Evolutionary conservation across 768 basidiomycete species (phyloP).

Genomic region (Mycena galopus): DNA sequence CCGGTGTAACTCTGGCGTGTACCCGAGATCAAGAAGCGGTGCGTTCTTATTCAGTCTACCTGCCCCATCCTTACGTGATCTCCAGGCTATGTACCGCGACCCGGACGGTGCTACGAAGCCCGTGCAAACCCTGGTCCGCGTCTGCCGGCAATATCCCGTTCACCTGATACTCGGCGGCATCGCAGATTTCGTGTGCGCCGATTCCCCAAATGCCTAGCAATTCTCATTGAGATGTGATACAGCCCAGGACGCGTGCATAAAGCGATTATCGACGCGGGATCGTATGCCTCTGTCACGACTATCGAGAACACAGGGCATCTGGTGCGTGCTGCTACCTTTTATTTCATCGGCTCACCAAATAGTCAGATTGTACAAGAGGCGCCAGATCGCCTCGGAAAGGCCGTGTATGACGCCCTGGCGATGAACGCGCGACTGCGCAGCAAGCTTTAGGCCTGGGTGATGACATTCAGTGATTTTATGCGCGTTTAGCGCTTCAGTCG

Average conservation of each 20-base stretch:
- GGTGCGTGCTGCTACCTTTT: slow-evolving; percentile 42
- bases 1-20: slow-evolving; percentile 66
- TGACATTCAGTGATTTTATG: too few relatives aligned
- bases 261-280: slow-evolving; percentile 50
- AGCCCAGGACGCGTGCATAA: slow-evolving; percentile 54
- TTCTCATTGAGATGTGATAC: not conserved
- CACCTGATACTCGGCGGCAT: slow-evolving; percentile 67
- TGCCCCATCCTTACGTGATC: slow-evolving; percentile 2
- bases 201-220: not conserved
- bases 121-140: slow-evolving; percentile 58
- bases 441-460: slow-evolving; percentile 3
- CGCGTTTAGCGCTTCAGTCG: too few relatives aligned
- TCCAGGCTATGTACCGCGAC: slow-evolving; percentile 75
- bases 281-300: slow-evolving; percentile 48
- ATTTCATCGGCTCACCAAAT: not conserved
- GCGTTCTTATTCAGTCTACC: not conserved
- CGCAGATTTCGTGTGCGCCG: slow-evolving; percentile 66
- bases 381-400: slow-evolving; percentile 42
- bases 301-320: slow-evolving; percentile 50
- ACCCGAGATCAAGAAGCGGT: slow-evolving; percentile 74
- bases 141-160: slow-evolving; percentile 58
- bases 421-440: slow-evolving; percentile 21
- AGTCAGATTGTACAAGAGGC: slow-evolving; percentile 32
- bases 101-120: slow-evolving; percentile 66
- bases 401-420: slow-evolving; percentile 41